These are phyloP conservation scores for Geotrichum citri-aurantii DNA, from an alignment of 1,139 yeast genomes.

Conservation along the genomic window DNA sequence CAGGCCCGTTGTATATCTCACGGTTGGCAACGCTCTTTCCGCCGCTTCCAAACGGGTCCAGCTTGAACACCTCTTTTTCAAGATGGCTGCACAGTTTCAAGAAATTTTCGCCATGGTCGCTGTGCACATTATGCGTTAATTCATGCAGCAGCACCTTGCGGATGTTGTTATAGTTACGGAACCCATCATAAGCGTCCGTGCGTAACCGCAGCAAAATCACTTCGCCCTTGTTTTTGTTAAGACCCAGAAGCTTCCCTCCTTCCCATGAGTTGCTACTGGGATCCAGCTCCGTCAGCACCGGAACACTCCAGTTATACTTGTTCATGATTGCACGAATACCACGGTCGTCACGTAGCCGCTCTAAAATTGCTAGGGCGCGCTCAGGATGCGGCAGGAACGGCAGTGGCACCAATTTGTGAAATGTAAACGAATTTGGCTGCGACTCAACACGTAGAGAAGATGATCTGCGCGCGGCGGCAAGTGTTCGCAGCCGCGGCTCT, in stretches of 20 bases:
- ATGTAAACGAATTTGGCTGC: constrained; percentile 29
- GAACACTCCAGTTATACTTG: constrained; percentile 36
- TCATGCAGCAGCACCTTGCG: constrained; percentile 39
- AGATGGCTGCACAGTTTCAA: constrained; percentile 36
- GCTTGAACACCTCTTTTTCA: constrained; percentile 34
- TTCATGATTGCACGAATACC: constrained; percentile 38
- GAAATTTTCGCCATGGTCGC: constrained; percentile 36
- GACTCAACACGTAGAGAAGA: background rate
- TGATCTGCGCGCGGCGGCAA: constrained; percentile 2
- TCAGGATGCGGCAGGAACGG: constrained; percentile 34
- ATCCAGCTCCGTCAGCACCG: constrained; percentile 38
- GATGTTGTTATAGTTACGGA: constrained; percentile 35
- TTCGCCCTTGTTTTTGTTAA: constrained; percentile 37
- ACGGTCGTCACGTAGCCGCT: constrained; percentile 33
- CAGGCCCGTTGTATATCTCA: constrained; percentile 28
- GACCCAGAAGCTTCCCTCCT: constrained; percentile 32
- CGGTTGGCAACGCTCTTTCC: constrained; percentile 21
- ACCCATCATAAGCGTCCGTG: constrained; percentile 39
- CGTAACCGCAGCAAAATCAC: constrained; percentile 37
- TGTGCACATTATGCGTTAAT: constrained; percentile 37
- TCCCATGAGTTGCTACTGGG: constrained; percentile 37
- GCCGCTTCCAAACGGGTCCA: constrained; percentile 32
- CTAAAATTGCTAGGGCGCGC: constrained; percentile 30
- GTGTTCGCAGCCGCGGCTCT: constrained; percentile 2
- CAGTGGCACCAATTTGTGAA: constrained; percentile 33